Percentiles rank a stretch among this genome's conserved stretches.
Evolutionary conservation across 257 asterid genomes (phyloP).

Genomic region (Eucommia ulmoides): DNA sequence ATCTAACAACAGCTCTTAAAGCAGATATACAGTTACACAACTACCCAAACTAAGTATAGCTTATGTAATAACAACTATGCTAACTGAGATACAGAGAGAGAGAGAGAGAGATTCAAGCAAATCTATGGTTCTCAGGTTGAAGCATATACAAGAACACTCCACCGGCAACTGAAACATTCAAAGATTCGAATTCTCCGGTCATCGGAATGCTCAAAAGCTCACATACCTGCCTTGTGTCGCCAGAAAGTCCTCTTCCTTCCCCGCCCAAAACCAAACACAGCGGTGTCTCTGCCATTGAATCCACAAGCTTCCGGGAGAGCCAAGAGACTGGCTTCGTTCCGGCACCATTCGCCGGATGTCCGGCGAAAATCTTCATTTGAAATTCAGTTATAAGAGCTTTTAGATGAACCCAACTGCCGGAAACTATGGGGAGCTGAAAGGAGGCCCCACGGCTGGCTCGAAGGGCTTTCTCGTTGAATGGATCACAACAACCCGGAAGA

Average conservation of each 20-base stretch:
- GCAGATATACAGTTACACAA: too few relatives aligned
- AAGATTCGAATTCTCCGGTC: conserved; percentile 79
- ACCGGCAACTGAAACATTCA: conserved; percentile 98
- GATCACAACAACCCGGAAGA: conserved; percentile 94
- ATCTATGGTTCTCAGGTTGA: conserved; percentile 28
- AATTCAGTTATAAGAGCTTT: conserved; percentile 28
- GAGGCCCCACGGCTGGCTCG: conserved; percentile 90
- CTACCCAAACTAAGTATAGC: too few relatives aligned
- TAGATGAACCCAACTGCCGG: conserved; percentile 55
- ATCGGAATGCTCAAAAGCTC: conserved; percentile 80
- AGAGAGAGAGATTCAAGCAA: too few relatives aligned
- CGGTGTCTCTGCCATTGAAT: conserved; percentile 33
- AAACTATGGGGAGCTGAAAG: conserved; percentile 80
- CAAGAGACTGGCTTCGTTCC: conserved; percentile 17
- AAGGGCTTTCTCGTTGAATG: conserved; percentile 91
- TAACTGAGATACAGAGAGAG: too few relatives aligned
- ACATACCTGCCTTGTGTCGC: conserved; percentile 31
- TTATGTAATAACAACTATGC: too few relatives aligned
- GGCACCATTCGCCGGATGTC: conserved; percentile 44
- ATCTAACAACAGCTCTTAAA: too few relatives aligned
- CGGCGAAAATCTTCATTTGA: conserved; percentile 69
- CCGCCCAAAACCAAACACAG: conserved; percentile 77
- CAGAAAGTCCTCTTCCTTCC: conserved; percentile 89
- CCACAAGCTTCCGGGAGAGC: conserved; percentile 44
- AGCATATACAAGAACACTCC: conserved; percentile 83